Evolutionary conservation across 2,329 filamentous ascomycete species (phyloP).

Genomic region (Cladosporium austrohemisphaericum): DNA sequence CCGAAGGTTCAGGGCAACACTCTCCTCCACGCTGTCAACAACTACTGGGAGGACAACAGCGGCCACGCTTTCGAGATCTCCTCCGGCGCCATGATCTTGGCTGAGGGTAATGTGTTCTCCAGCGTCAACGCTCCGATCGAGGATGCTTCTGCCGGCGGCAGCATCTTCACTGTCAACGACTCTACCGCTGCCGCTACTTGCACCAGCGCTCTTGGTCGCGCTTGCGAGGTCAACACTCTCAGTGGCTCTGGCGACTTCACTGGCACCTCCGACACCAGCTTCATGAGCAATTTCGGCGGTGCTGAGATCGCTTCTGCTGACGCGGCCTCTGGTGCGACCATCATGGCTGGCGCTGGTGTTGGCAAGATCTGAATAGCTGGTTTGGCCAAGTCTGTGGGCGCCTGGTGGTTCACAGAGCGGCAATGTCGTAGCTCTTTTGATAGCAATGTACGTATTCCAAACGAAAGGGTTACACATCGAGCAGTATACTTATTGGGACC

Average conservation of each 20-base stretch:
- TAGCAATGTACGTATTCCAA: too few relatives aligned
- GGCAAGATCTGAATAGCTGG: slow-evolving; percentile 32
- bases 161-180: slow-evolving; percentile 36
- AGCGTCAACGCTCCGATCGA: slow-evolving; percentile 47
- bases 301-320: slow-evolving; percentile 50
- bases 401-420: too few relatives aligned
- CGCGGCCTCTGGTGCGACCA: slow-evolving; percentile 33
- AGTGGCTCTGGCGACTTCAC: slow-evolving; percentile 21
- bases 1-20: slow-evolving; percentile 56
- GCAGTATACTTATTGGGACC: too few relatives aligned
- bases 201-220: slow-evolving; percentile 42
- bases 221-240: slow-evolving; percentile 48
- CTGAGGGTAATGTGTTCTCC: slow-evolving; percentile 58
- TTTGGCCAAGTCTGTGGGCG: too few relatives aligned
- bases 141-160: slow-evolving; percentile 32
- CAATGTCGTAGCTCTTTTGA: too few relatives aligned
- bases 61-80: slow-evolving; percentile 56
- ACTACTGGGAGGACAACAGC: slow-evolving; percentile 55
- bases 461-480: too few relatives aligned
- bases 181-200: slow-evolving; percentile 17
- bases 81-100: slow-evolving; percentile 43
- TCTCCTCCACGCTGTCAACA: slow-evolving; percentile 60
- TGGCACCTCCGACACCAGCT: slow-evolving; percentile 38
- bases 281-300: slow-evolving; percentile 51
- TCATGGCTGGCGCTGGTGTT: slow-evolving; percentile 45